Evolutionary conservation across 108 stramenopile genomes (phyloP).

Genomic region (Chaetoceros tenuissimus): DNA sequence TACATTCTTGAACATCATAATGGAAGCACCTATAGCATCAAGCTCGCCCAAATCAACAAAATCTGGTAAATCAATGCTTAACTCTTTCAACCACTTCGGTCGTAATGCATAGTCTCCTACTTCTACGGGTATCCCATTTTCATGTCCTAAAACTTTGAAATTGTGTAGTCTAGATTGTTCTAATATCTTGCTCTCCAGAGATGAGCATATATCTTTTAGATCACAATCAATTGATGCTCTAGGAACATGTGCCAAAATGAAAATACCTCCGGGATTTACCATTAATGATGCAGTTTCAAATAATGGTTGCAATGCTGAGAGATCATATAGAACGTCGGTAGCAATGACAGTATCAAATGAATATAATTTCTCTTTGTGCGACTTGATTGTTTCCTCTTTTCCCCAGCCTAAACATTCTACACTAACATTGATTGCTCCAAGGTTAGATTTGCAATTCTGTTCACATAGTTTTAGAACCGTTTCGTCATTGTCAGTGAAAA

Average conservation of each 20-base stretch:
- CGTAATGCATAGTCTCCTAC: background rate
- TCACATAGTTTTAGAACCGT: slow-evolving; percentile 37
- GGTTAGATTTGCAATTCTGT: slow-evolving; percentile 28
- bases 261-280: slow-evolving; percentile 17
- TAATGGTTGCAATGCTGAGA: slow-evolving; percentile 25
- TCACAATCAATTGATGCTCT: slow-evolving; percentile 31
- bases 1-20: too few relatives aligned
- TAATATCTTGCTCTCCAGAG: too few relatives aligned
- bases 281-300: slow-evolving; percentile 22
- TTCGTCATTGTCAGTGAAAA: slow-evolving; percentile 39
- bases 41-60: background rate
- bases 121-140: background rate
- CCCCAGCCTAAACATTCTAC: slow-evolving; percentile 38
- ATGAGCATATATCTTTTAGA: background rate
- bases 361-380: background rate
- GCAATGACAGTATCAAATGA: slow-evolving; percentile 46
- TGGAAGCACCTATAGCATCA: background rate
- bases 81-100: background rate
- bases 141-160: background rate
- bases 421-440: background rate
- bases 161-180: background rate
- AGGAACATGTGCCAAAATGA: slow-evolving; percentile 59
- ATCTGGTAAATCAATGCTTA: background rate
- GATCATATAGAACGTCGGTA: slow-evolving; percentile 65
- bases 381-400: slow-evolving; percentile 1